phyloP scores from a whole-genome alignment of 2,329 filamentous ascomycete genomes.

The Phyllosticta paracitricarpa region DNA sequence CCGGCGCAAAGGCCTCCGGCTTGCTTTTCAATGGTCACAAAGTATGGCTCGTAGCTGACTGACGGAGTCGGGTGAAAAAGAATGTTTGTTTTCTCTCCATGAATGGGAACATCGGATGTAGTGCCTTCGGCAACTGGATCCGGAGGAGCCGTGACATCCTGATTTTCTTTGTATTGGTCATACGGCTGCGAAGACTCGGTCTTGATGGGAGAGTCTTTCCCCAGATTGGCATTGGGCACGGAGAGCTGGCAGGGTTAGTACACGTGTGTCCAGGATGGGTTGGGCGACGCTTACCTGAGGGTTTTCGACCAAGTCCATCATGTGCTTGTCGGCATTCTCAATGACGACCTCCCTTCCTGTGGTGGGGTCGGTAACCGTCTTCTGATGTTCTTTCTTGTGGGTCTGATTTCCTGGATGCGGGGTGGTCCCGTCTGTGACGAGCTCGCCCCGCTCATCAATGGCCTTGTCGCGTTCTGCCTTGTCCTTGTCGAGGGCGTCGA shows the following conservation, averaged over 20 bases:
- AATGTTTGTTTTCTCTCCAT: conserved; percentile 92
- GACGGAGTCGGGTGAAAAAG: conserved; percentile 91
- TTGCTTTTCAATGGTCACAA: conserved; percentile 60
- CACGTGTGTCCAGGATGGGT: neutral
- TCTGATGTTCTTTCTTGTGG: conserved; percentile 38
- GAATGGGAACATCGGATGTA: conserved; percentile 89
- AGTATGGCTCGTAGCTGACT: conserved; percentile 85
- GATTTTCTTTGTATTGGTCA: conserved; percentile 71
- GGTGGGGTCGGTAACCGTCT: conserved; percentile 72
- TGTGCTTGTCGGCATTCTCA: conserved; percentile 64
- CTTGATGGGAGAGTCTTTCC: conserved; percentile 61
- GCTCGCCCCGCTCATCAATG: conserved; percentile 50
- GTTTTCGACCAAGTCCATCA: conserved; percentile 60
- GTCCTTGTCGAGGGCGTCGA: conserved; percentile 66
- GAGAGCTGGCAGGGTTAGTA: conserved; percentile 48
- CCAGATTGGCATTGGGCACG: conserved; percentile 81
- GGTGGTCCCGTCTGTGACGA: conserved; percentile 15
- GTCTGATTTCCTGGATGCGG: conserved; percentile 30
- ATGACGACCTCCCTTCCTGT: conserved; percentile 82
- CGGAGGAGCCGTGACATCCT: conserved; percentile 84
- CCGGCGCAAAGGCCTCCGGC: conserved; percentile 60
- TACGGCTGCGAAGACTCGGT: conserved; percentile 62
- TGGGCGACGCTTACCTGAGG: conserved; percentile 47
- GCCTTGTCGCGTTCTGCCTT: conserved; percentile 65
- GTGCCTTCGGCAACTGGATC: conserved; percentile 72